Evolutionary conservation across 73 alveolate species (phyloP), one percentile per base, ranked within the genome.

Genomic region (Paraurostyla sp.): DNA sequence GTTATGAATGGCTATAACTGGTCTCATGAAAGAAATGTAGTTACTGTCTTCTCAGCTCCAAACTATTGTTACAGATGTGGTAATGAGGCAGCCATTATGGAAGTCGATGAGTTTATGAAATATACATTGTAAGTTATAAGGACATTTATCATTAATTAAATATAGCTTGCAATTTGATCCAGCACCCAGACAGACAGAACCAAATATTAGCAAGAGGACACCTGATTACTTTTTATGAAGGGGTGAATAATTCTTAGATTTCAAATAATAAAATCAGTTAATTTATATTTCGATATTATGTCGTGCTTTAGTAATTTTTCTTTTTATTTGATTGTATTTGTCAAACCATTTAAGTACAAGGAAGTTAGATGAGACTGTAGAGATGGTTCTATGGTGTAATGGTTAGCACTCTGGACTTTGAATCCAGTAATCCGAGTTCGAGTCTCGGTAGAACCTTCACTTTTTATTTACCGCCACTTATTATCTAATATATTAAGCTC

Each of bases 41-140:
- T 92, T 52, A 92, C 98, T 0, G 90, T 95, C 2, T 94, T 93
- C 88, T 92, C 97, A 20, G 97, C 98, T 15, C 98, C 98, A 16
- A 94, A 95, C 78, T 94, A 95, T 68, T 95, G 99, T 60, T 97
- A 97, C 91, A 80, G 99, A 82, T 96, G 98, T 82, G 99, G 99
- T 6, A 97, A 97, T 80, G 89, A 94, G 80, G 96, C 98, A 63
- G 97, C 93, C 11, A 96, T 96, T 50, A 88, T 96, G 93, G 99
- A 96, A 83, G 96, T 96, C 25, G 99, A 96, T 58, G 98, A 94
- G 89, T 88, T 87, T 88, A 93, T 95, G 78, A 95, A 92, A 71
- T 85, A 76, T 58, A 93, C 93, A 23, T 93, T 91, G 78, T 93
- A 85, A 68, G 58, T 54, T 41, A 40, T 36, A n/a, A n/a, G n/a